Base-by-base conservation (phyloP, 495 filamentous ascomycete genomes). In the Chaetomium fimeti region DNA sequence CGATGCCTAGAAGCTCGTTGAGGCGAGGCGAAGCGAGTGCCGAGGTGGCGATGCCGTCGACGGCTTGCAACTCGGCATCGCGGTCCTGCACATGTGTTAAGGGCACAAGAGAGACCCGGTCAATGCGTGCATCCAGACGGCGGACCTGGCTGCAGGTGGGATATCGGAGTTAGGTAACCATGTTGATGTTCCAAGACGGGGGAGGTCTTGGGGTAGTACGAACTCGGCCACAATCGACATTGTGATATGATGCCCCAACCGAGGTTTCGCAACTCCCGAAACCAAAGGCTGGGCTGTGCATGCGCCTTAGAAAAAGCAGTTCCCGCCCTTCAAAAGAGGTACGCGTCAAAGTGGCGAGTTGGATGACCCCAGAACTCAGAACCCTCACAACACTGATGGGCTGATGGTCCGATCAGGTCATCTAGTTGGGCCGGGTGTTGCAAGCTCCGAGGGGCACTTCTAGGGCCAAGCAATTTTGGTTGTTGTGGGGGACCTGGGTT, bases 101-200 rank as follows among this genome's bases (percentile, higher is more conserved):
- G 48, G 73, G 72, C 60, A 69, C 66, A 51, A 78, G 71, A 27
- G 74, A 80, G 56, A 96, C 78, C 48, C 85, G 85, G 70, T 96
- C 92, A 61, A 98, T 83, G 67, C 91, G 89, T 47, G 82, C 78
- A 74, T 97, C 92, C 60, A 97, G 78, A 43, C 82, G 85, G 61
- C 85, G 86, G 51, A 96, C 82, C 74, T 92, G 91, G 75, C 93
- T 97, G 69, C 7, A 64, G 16, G 49, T 49, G 58, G 24, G 16
- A 51, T 24, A 42, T 62, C 7, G 25, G 53, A 27, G 65, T 70
- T 51, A 27, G 65, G 68, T 51, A 72, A 68, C 25, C 24, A 25
- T 56, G 11, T 57, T 12, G 4, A 9, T 56, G 36, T 43, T 24
- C 1, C 9, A 28, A 51, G n/a, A 1, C 2, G 42, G 43, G 42